Evolutionary conservation across 805 yeast species (phyloP).

Genomic region (Metschnikowia cubensis): DNA sequence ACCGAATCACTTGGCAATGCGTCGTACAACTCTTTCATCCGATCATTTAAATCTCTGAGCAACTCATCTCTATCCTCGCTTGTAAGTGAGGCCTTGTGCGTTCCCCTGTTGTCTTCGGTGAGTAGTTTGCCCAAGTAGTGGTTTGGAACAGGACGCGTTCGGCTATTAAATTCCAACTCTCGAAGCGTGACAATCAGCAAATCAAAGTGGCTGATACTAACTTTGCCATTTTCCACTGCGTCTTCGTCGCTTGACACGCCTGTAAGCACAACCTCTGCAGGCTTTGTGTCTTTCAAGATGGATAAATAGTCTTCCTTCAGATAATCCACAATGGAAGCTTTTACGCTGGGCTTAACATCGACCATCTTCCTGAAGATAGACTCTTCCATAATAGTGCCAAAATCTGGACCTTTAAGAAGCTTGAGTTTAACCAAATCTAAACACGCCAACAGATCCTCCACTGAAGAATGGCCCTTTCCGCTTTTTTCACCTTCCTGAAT

Average conservation of each 20-base stretch:
- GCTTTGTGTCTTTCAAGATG: slow-evolving; percentile 8
- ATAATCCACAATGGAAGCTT: slow-evolving; percentile 27
- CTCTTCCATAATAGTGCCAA: slow-evolving; percentile 44
- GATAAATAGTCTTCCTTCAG: slow-evolving; percentile 18
- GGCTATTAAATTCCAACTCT: slow-evolving; percentile 49
- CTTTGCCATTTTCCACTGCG: slow-evolving; percentile 39
- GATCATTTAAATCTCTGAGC: slow-evolving; percentile 35
- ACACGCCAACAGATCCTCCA: slow-evolving; percentile 81
- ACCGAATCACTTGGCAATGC: slow-evolving; percentile 55
- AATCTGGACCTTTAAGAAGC: slow-evolving; percentile 58
- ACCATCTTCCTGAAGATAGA: slow-evolving; percentile 9
- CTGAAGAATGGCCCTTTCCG: slow-evolving; percentile 73
- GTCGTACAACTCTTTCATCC: slow-evolving; percentile 48
- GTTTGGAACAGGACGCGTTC: slow-evolving; percentile 23
- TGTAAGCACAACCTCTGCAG: slow-evolving; percentile 21
- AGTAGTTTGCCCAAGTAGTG: slow-evolving; percentile 19
- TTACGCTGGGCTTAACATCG: slow-evolving; percentile 10
- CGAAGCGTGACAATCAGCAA: slow-evolving; percentile 53
- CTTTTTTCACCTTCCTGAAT: slow-evolving; percentile 62
- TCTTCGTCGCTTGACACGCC: slow-evolving; percentile 60
- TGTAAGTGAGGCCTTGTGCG: slow-evolving; percentile 1
- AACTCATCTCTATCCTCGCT: slow-evolving; percentile 13
- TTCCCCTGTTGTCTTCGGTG: slow-evolving; percentile 9
- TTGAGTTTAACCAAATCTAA: slow-evolving; percentile 71
- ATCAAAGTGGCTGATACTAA: slow-evolving; percentile 35